phyloP scores from a whole-genome alignment of 345 rosid species.

The Anastatica hierochuntica region DNA sequence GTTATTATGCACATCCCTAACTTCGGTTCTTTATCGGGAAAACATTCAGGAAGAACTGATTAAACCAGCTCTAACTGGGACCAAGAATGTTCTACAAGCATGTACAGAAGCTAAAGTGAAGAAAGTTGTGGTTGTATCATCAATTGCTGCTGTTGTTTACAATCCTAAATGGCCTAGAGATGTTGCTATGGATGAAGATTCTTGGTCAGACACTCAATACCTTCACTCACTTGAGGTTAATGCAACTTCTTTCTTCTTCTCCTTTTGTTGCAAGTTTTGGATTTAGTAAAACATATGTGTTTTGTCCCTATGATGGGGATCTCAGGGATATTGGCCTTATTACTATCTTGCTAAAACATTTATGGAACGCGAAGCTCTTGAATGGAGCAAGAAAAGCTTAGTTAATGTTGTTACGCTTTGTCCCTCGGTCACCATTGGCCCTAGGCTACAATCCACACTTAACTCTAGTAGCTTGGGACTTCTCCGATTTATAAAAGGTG shows the following conservation, averaged over 20 bases:
- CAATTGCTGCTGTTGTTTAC: conserved; percentile 28
- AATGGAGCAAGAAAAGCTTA: conserved; percentile 26
- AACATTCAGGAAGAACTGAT: conserved; percentile 32
- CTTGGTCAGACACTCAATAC: conserved; percentile 34
- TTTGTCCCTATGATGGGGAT: background rate
- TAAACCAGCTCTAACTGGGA: conserved; percentile 36
- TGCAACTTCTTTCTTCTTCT: background rate
- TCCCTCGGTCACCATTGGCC: conserved; percentile 43
- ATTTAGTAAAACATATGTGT: too few relatives aligned
- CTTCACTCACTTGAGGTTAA: conserved; percentile 30
- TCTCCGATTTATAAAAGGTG: conserved; percentile 35
- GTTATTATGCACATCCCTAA: too few relatives aligned
- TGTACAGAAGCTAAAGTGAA: conserved; percentile 36
- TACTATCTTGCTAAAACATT: conserved; percentile 35
- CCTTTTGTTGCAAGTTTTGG: background rate
- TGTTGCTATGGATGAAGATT: conserved; percentile 28
- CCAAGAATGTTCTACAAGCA: conserved; percentile 37
- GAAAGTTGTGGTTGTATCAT: conserved; percentile 42
- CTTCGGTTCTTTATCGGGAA: too few relatives aligned
- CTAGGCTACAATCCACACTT: conserved; percentile 42
- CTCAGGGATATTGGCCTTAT: conserved; percentile 22
- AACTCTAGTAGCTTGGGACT: conserved; percentile 38
- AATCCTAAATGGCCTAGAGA: conserved; percentile 35
- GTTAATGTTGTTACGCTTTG: conserved; percentile 39
- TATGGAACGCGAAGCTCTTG: conserved; percentile 40